phyloP scores from a whole-genome alignment of 2,329 filamentous ascomycete genomes.

The Pseudocercospora fijiensis region DNA sequence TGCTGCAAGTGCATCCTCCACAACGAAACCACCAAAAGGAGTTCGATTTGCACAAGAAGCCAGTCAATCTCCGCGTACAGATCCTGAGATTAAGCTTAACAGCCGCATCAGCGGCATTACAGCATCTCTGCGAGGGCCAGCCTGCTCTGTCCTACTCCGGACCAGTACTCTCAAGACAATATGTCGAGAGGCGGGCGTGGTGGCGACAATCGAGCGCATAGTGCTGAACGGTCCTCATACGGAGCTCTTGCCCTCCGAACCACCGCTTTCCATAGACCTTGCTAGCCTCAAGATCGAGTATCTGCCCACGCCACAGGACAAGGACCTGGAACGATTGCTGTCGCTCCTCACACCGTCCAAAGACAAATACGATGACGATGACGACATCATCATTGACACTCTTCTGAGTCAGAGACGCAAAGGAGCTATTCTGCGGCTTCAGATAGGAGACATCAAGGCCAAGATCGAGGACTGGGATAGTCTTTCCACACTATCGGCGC shows the following conservation, averaged over 20 bases:
- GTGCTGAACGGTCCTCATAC: slow-evolving; percentile 66
- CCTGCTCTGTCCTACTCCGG: slow-evolving; percentile 70
- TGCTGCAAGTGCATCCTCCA: slow-evolving; percentile 35
- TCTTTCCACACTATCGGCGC: slow-evolving; percentile 64
- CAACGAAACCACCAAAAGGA: slow-evolving; percentile 46
- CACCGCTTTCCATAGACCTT: slow-evolving; percentile 26
- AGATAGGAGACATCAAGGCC: slow-evolving; percentile 63
- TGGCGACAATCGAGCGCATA: slow-evolving; percentile 72
- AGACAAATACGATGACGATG: slow-evolving; percentile 81
- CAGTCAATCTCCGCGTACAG: slow-evolving; percentile 15
- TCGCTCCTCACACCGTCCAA: slow-evolving; percentile 89
- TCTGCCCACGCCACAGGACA: slow-evolving; percentile 68
- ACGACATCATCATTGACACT: slow-evolving; percentile 93
- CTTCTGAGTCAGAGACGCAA: slow-evolving; percentile 82
- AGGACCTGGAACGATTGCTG: slow-evolving; percentile 77
- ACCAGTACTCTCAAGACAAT: slow-evolving; percentile 81
- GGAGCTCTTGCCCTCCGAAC: slow-evolving; percentile 26
- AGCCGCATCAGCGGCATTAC: slow-evolving; percentile 72
- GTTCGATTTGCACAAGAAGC: slow-evolving; percentile 57
- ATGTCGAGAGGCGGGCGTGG: slow-evolving; percentile 69
- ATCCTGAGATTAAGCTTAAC: slow-evolving; percentile 63
- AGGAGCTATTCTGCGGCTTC: slow-evolving; percentile 74
- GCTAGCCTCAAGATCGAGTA: slow-evolving; percentile 66
- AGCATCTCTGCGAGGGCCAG: slow-evolving; percentile 73
- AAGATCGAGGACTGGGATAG: slow-evolving; percentile 63